Evolutionary conservation across 2,329 filamentous ascomycete genomes (phyloP).

Genomic region (Verticillium nubilum): DNA sequence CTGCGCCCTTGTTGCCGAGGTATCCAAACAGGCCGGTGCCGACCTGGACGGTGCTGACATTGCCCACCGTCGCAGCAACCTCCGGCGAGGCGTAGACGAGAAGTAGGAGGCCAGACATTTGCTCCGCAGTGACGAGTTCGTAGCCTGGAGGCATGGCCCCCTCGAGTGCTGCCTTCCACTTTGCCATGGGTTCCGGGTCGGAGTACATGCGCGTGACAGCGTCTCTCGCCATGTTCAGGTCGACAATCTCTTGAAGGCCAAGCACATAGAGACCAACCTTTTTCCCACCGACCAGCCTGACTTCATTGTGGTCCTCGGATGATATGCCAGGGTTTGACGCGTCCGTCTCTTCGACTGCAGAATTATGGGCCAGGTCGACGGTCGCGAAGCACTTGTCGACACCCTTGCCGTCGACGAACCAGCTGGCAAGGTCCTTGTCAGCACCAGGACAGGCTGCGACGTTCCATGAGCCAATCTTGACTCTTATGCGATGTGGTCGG

Average conservation of each 20-base stretch:
- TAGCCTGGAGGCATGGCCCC: conserved; percentile 74
- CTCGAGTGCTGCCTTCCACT: conserved; percentile 76
- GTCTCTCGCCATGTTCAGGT: conserved; percentile 73
- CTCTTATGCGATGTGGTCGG: conserved; percentile 64
- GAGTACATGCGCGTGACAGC: conserved; percentile 68
- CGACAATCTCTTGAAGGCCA: conserved; percentile 87
- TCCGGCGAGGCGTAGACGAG: conserved; percentile 80
- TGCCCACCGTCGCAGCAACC: conserved; percentile 68
- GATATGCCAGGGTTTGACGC: conserved; percentile 18
- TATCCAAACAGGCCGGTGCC: conserved; percentile 90
- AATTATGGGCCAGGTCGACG: conserved; percentile 37
- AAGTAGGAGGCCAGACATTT: conserved; percentile 79
- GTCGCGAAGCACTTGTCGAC: conserved; percentile 58
- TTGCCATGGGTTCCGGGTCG: conserved; percentile 64
- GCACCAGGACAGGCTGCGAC: conserved; percentile 79
- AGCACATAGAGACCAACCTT: conserved; percentile 87
- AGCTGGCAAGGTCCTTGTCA: conserved; percentile 79
- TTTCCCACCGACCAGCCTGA: conserved; percentile 50
- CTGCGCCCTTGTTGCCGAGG: conserved; percentile 92
- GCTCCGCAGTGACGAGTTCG: conserved; percentile 69
- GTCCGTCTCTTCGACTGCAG: conserved; percentile 22
- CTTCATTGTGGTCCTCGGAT: conserved; percentile 22
- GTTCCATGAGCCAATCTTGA: conserved; percentile 96
- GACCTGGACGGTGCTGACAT: conserved; percentile 75
- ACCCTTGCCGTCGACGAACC: conserved; percentile 79